Base-by-base conservation (phyloP, 345 rosid species). In the Clarkia xantiana region DNA sequence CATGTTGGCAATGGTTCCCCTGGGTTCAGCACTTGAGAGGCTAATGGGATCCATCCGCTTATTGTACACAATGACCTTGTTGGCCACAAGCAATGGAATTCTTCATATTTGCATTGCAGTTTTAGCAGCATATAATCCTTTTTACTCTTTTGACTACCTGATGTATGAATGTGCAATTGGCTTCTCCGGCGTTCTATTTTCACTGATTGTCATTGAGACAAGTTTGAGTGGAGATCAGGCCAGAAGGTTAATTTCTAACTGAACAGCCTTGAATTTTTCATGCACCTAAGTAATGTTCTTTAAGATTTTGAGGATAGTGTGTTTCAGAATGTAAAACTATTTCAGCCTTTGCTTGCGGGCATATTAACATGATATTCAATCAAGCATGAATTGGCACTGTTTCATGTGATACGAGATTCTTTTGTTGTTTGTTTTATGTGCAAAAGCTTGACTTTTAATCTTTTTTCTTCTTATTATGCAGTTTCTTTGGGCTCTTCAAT, bases 1-100 rank as follows among this genome's bases (percentile, higher is more conserved):
- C 81, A 91, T 91, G 90, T 50, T 91, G 84, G 94, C 98, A 34
- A 69, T 86, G 80, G 83, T 86, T 59, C 98, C 96, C 64, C 66
- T 86, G 80, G 93, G 96, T 47, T 81, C 96, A 11, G 96, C 86
- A 67, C 68, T 91, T 59, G 98, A 91, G 84, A 84, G 93, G 59
- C 79, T 91, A 60, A 84, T 84, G 96, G 98, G 98, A 61, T 91
- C 98, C 44, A 58, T 91, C 52, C 87, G 94, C 40, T 62, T 84
- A 70, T 66, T 80, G 34, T 86, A 76, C 85, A 63, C 74, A 29
- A 78, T 75, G 40, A 51, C 81, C 56, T 67, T 91, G 69, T 67
- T 86, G 77, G 94, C 96, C 18, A 70, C 89, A 41, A 75, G 75
- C 80, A 91, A 84, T 72, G 93, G 89, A 38, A 48, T 84, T 44